Conservation (phyloP, 331 rosid genomes). For the Acacia pycnantha region DNA sequence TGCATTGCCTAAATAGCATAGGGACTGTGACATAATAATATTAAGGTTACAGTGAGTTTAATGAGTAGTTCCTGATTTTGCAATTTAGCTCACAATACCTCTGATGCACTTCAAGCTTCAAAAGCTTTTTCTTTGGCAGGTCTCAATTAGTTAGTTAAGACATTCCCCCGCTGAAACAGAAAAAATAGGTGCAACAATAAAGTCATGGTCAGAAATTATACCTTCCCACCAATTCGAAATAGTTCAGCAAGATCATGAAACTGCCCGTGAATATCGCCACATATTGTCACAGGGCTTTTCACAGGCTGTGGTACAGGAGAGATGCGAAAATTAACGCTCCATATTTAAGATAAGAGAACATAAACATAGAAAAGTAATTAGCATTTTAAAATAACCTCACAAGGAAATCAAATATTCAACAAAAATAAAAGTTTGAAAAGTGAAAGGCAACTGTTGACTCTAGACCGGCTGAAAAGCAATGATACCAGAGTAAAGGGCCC, state of each 20-base stretch:
- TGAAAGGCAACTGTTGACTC: background rate
- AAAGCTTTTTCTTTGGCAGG: slow-evolving; percentile 45
- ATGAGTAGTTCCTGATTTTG: slow-evolving; percentile 30
- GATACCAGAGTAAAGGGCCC: background rate
- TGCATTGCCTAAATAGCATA: background rate
- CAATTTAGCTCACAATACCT: slow-evolving; percentile 43
- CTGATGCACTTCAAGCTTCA: slow-evolving; percentile 44
- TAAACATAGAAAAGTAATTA: background rate
- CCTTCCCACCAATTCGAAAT: slow-evolving; percentile 96
- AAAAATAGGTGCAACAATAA: slow-evolving; percentile 33
- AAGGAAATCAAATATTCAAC: slow-evolving; percentile 18
- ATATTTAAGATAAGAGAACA: slow-evolving; percentile 13
- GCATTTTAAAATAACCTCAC: background rate
- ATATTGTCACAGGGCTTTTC: slow-evolving; percentile 91
- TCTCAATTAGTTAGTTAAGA: slow-evolving; percentile 45
- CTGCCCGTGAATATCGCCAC: slow-evolving; percentile 96
- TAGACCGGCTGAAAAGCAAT: slow-evolving; percentile 9
- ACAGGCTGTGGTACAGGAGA: slow-evolving; percentile 70
- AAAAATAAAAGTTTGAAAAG: background rate
- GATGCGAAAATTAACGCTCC: slow-evolving; percentile 28
- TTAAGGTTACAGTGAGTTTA: slow-evolving; percentile 26
- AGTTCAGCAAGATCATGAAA: slow-evolving; percentile 94
- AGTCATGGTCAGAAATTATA: slow-evolving; percentile 42
- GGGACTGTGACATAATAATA: background rate
- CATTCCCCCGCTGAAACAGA: slow-evolving; percentile 48